Evolutionary conservation across 202 grass and related monocot genomes (phyloP).

Genomic region (Panicum virgatum): DNA sequence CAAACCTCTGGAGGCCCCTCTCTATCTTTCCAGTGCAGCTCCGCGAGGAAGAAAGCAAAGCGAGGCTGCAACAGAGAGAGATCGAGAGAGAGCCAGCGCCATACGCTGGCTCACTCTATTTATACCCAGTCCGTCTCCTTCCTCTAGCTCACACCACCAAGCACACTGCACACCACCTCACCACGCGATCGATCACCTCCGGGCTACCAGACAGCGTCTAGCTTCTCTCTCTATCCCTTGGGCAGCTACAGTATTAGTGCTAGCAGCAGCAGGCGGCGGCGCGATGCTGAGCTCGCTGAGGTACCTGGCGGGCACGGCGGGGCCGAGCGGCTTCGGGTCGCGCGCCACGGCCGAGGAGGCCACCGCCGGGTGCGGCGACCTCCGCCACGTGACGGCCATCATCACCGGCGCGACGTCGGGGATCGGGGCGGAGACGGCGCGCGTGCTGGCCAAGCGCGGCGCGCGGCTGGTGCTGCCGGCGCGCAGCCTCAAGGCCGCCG

Average conservation of each 20-base stretch:
- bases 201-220: not conserved
- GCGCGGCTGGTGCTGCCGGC: conserved; percentile 84
- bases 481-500: conserved; percentile 83
- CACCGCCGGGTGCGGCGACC: conserved; percentile 46
- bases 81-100: not conserved
- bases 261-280: not conserved
- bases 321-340: conserved; percentile 82
- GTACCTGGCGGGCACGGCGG: conserved; percentile 78
- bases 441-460: conserved; percentile 70
- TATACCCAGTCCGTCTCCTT: conserved; percentile 21
- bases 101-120: conserved; percentile 27
- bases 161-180: not conserved
- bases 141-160: conserved; percentile 16
- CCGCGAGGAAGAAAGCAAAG: conserved; percentile 7
- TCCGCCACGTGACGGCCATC: conserved; percentile 72
- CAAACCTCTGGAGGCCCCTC: not conserved
- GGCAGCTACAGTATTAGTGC: not conserved
- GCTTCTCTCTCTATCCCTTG: not conserved
- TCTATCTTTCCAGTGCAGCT: conserved; percentile 22
- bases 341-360: conserved; percentile 73
- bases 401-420: conserved; percentile 98
- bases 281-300: conserved; percentile 70
- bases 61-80: too few species aligned
- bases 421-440: conserved; percentile 89
- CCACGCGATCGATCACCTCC: not conserved